A percentile compares a stretch with the other conserved stretches of the same genome.
Conservation (phyloP, 148 eudicot species). For the Polygonum maritimum region DNA sequence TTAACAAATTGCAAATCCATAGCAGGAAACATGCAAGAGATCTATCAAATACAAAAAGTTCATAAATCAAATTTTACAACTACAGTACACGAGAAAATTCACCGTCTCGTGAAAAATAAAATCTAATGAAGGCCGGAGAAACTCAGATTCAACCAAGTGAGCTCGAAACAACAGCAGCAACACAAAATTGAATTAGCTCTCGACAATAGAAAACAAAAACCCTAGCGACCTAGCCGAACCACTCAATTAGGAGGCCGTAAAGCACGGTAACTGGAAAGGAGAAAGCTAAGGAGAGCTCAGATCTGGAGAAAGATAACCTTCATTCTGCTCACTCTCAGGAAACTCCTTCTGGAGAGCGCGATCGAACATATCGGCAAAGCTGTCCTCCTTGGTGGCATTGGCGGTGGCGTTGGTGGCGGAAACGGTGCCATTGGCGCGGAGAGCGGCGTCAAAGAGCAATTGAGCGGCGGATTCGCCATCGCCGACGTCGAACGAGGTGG, state of each 20-base stretch:
- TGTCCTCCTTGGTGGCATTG: slow-evolving; percentile 35
- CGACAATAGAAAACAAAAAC: slow-evolving; percentile 9
- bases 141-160: not conserved
- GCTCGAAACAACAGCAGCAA: not conserved
- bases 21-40: not conserved
- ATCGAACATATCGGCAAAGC: slow-evolving; percentile 92
- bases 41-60: not conserved
- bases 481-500: slow-evolving; percentile 12
- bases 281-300: slow-evolving; percentile 14
- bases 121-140: not conserved
- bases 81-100: not conserved
- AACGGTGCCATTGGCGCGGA: slow-evolving; percentile 12
- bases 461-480: slow-evolving; percentile 11
- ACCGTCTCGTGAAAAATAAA: not conserved
- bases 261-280: not conserved
- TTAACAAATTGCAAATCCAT: not conserved
- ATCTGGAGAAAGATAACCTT: slow-evolving; percentile 44
- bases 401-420: slow-evolving; percentile 9
- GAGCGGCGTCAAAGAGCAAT: not conserved
- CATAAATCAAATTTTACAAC: not conserved
- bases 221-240: slow-evolving; percentile 17
- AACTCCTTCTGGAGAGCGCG: slow-evolving; percentile 93
- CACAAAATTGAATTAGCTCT: not conserved
- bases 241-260: not conserved
- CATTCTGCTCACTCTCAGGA: slow-evolving; percentile 67